phyloP scores from a whole-genome alignment of 1,139 yeast species.

The Komagataea norvegica region DNA sequence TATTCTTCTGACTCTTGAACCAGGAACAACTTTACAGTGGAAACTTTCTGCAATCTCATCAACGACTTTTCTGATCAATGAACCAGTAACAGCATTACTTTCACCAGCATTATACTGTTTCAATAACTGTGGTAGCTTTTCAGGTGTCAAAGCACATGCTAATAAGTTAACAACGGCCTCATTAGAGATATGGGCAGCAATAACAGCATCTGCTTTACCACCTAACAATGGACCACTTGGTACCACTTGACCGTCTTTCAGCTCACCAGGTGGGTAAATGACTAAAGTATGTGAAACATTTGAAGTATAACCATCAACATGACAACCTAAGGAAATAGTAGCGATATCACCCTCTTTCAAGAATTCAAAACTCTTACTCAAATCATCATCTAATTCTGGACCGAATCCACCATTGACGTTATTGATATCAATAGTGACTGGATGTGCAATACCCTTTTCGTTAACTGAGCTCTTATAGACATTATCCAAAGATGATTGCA shows the following conservation, averaged over 20 bases:
- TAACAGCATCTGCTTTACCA: constrained; percentile 78
- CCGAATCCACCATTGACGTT: constrained; percentile 75
- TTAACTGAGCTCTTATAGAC: constrained; percentile 53
- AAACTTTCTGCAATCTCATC: constrained; percentile 77
- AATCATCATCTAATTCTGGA: constrained; percentile 80
- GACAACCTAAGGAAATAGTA: constrained; percentile 80
- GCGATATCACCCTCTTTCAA: constrained; percentile 79
- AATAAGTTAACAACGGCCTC: constrained; percentile 75
- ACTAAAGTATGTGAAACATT: constrained; percentile 82
- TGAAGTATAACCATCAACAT: constrained; percentile 92
- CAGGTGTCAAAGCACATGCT: constrained; percentile 71
- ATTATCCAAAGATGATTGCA: constrained; percentile 49
- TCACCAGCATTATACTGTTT: constrained; percentile 26
- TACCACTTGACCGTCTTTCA: constrained; percentile 30
- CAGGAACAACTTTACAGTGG: constrained; percentile 84
- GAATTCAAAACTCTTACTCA: constrained; percentile 28
- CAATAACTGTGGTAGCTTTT: constrained; percentile 54
- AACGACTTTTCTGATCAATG: constrained; percentile 65
- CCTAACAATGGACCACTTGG: constrained; percentile 83
- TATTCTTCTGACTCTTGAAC: constrained; percentile 84
- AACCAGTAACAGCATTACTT: constrained; percentile 52
- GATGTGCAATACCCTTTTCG: constrained; percentile 87
- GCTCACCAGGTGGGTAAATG: constrained; percentile 61
- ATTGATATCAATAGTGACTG: constrained; percentile 84
- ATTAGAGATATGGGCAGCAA: constrained; percentile 84